These are phyloP conservation scores for Blastocystis sp. DNA, from an alignment of 352 stramenopile genomes.

Conservation along the genomic window DNA sequence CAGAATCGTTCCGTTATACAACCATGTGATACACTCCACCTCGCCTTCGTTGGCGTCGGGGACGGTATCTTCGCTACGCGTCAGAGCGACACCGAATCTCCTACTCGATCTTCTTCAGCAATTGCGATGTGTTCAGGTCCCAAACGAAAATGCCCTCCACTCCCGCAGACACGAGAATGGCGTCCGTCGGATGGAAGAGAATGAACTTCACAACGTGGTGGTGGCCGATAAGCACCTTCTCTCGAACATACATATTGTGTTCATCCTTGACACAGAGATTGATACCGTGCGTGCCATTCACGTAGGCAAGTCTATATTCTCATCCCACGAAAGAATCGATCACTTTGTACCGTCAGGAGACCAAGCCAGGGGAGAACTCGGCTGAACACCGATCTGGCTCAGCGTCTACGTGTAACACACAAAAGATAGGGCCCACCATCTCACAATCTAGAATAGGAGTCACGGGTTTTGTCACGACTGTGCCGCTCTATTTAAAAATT, in stretches of 20 bases:
- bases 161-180: conserved; percentile 2
- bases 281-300: conserved; percentile 27
- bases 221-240: background rate
- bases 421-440: background rate
- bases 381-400: conserved; percentile 46
- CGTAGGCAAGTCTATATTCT: conserved; percentile 16
- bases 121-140: background rate
- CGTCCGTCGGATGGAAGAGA: background rate
- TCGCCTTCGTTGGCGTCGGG: conserved; percentile 12
- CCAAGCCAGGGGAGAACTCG: conserved; percentile 9
- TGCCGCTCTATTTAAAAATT: too few relatives aligned
- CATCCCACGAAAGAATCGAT: background rate
- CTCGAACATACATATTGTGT: background rate
- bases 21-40: conserved; percentile 31
- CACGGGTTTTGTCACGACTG: too few relatives aligned
- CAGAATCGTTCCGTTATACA: conserved; percentile 48
- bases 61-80: background rate
- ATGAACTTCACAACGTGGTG: background rate
- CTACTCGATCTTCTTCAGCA: background rate
- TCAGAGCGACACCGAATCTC: background rate
- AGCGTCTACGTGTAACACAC: background rate
- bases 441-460: background rate
- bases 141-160: conserved; percentile 29
- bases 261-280: background rate
- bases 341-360: conserved; percentile 25